Evolutionary conservation across 345 rosid species (phyloP), one percentile per base, ranked within the genome.

Genomic region (Dovyalis caffra): DNA sequence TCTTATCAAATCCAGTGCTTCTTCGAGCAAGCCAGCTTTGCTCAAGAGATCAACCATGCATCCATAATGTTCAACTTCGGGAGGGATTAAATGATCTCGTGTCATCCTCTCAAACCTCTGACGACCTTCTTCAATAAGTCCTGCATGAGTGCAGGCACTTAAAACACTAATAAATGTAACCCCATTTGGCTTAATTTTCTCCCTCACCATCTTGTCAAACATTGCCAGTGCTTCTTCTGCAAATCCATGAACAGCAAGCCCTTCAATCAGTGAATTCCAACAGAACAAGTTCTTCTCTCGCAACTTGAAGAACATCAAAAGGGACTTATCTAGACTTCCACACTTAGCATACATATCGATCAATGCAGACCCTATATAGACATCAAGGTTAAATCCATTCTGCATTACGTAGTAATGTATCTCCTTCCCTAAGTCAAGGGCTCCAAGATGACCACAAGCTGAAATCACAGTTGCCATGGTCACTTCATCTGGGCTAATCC

Each of bases 321-420:
- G 90, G 6, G 97, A 91, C 57, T 66, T 81, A 16, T 87, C 89
- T 53, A 90, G 76, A 77, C 82, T 83, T 37, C 97, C 97, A 16
- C 98, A 91, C 81, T 94, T 94, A 1, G 97, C 89, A 64, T 94
- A 94, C 97, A 92, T 92, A 79, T 94, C 93, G 33, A 92, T 80
- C 65, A 94, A 45, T 11, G 94, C 91, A 67, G 98, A 94, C 11
- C 97, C 98, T 70, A 90, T 83, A 56, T 85, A 90, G 37, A 90
- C 97, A 82, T 91, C 97, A 38, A 91, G 76, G 68, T 84, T 45
- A 79, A 93, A 88, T 69, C 82, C 83, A 38, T 77, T 84, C 74
- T 76, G 85, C 80, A 82, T 62, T 15, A 83, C 76, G 79, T 82
- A 94, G 56, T 80, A 72, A 83, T 94, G 98, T 77, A 91, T 88